phyloP scores from a whole-genome alignment of 2,329 filamentous ascomycete genomes.

The Fusarium fujikuroi region DNA sequence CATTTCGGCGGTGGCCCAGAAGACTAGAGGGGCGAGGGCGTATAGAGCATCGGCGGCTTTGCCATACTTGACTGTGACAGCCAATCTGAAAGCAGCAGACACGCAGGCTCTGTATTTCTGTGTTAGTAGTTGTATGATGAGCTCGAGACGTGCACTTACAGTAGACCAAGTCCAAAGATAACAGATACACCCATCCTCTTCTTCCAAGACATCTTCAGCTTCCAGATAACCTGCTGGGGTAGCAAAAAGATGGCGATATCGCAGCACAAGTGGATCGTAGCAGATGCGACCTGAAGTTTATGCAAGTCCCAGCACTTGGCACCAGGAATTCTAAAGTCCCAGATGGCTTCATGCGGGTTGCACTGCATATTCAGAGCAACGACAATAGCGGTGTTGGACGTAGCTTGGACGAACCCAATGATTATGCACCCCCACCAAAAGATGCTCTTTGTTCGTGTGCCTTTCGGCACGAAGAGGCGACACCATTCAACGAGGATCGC shows the following conservation, averaged over 20 bases:
- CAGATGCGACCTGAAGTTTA: not conserved
- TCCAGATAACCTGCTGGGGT: constrained; percentile 48
- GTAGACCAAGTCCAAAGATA: constrained; percentile 41
- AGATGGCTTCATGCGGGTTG: constrained; percentile 4
- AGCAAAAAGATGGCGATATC: constrained; percentile 47
- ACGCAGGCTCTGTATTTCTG: not conserved
- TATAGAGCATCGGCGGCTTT: not conserved
- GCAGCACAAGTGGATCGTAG: not conserved
- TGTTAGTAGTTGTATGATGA: not conserved
- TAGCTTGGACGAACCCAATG: constrained; percentile 47
- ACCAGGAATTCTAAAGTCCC: not conserved
- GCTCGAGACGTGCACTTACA: not conserved
- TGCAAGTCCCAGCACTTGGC: constrained; percentile 11
- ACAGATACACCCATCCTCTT: constrained; percentile 48
- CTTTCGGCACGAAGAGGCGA: constrained; percentile 48
- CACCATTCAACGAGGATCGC: constrained; percentile 58
- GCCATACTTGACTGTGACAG: constrained; percentile 5
- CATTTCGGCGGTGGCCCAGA: constrained; percentile 16
- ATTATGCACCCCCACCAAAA: constrained; percentile 52
- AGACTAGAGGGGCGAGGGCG: not conserved
- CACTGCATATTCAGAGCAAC: constrained; percentile 14
- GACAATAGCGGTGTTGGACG: constrained; percentile 5
- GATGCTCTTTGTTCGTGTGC: constrained; percentile 26
- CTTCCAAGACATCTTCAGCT: constrained; percentile 45
- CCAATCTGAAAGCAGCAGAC: not conserved